Conservation (phyloP, 495 filamentous ascomycete species). For the Tuber magnatum region DNA sequence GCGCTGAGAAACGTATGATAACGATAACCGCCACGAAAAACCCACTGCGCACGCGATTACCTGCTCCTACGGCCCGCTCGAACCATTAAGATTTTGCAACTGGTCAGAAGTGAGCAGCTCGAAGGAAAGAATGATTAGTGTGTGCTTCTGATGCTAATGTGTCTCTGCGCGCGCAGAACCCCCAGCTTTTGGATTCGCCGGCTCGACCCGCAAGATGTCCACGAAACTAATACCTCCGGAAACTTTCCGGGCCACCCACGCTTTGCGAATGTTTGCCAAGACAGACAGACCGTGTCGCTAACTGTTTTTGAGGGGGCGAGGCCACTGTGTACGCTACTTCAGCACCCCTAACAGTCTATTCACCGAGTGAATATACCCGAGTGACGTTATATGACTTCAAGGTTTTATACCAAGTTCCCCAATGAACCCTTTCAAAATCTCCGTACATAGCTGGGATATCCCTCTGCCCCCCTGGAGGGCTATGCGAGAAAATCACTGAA, state of each 20-base stretch:
- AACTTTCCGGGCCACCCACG: neutral
- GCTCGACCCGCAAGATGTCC: neutral
- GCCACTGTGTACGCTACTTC: neutral
- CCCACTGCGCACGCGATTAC: neutral
- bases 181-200: neutral
- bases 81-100: neutral
- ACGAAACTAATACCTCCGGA: neutral
- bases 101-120: neutral
- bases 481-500: neutral
- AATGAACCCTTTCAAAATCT: neutral
- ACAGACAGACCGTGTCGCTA: neutral
- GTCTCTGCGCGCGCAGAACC: neutral
- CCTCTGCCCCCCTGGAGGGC: too few relatives aligned
- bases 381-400: neutral
- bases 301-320: too few relatives aligned
- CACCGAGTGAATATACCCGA: neutral
- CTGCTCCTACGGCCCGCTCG: neutral
- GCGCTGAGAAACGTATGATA: neutral
- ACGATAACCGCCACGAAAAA: neutral
- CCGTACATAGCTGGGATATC: neutral
- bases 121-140: neutral
- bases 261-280: neutral
- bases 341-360: neutral
- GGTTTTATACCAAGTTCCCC: neutral
- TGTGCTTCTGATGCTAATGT: neutral